Conservation (phyloP, 441 rosid genomes). For the Melianthus villosus region DNA sequence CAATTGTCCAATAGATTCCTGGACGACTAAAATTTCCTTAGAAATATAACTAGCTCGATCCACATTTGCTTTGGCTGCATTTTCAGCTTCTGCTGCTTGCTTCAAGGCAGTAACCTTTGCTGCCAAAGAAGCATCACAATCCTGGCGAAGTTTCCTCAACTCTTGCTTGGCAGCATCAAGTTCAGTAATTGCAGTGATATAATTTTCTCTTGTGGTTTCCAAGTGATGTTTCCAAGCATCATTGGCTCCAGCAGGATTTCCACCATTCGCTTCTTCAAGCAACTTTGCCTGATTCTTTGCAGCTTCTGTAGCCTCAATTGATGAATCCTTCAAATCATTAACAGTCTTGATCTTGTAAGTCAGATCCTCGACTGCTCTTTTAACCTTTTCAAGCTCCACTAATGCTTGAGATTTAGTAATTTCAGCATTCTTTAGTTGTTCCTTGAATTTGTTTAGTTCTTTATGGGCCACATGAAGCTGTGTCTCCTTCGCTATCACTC, state of each 20-base stretch:
- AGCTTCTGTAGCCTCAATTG: constrained; percentile 43
- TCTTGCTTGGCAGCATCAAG: constrained; percentile 69
- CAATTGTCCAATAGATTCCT: constrained; percentile 62
- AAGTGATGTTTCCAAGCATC: constrained; percentile 35
- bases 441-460: constrained; percentile 60
- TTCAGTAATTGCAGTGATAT: constrained; percentile 31
- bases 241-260: constrained; percentile 20
- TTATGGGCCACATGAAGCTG: constrained; percentile 74
- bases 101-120: constrained; percentile 40
- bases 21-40: constrained; percentile 46
- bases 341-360: constrained; percentile 36
- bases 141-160: constrained; percentile 53
- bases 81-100: constrained; percentile 50
- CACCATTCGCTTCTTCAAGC: constrained; percentile 36
- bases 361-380: constrained; percentile 49
- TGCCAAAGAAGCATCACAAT: constrained; percentile 34
- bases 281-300: constrained; percentile 36
- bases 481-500: constrained; percentile 63
- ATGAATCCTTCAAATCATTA: constrained; percentile 42
- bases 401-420: constrained; percentile 53
- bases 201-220: constrained; percentile 39
- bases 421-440: constrained; percentile 61
- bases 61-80: constrained; percentile 31
- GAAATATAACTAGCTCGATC: constrained; percentile 56
- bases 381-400: constrained; percentile 58